These are phyloP conservation scores for Venturia aucupariae DNA, from an alignment of 2,329 filamentous ascomycete species.

Conservation along the genomic window DNA sequence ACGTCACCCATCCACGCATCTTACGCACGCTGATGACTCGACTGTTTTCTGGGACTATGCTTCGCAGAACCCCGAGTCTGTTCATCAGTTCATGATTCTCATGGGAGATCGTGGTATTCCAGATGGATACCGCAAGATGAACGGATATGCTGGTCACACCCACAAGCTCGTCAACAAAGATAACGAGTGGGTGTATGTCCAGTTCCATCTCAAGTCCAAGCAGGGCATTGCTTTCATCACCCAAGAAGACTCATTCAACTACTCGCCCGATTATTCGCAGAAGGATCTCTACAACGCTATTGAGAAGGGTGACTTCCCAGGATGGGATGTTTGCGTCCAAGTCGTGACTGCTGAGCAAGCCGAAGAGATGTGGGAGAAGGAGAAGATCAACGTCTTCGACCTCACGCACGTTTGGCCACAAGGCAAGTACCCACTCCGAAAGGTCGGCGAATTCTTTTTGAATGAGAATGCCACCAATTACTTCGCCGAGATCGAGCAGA, in stretches of 20 bases:
- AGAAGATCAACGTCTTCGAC: conserved; percentile 47
- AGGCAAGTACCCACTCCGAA: conserved; percentile 42
- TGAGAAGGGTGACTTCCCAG: conserved; percentile 43
- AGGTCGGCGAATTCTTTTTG: conserved; percentile 43
- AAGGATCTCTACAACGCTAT: conserved; percentile 45
- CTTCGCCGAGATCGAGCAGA: conserved; percentile 60
- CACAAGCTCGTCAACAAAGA: conserved; percentile 45
- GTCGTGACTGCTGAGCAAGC: conserved; percentile 45
- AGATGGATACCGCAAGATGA: conserved; percentile 47
- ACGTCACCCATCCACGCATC: conserved; percentile 60
- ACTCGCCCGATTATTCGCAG: conserved; percentile 43
- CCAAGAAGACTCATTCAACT: conserved; percentile 41
- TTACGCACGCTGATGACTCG: conserved; percentile 54
- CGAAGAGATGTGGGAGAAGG: conserved; percentile 42
- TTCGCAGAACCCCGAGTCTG: conserved; percentile 44
- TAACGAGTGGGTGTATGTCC: conserved; percentile 44
- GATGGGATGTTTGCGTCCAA: conserved; percentile 43
- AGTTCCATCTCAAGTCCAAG: conserved; percentile 45
- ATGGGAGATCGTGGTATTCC: conserved; percentile 48
- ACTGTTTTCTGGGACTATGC: conserved; percentile 60
- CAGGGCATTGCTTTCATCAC: conserved; percentile 45
- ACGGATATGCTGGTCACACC: conserved; percentile 45
- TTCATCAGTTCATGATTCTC: conserved; percentile 46
- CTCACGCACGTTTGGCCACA: conserved; percentile 48
- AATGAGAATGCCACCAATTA: conserved; percentile 52